Conservation (phyloP, 108 stramenopile species). For the Pseudonitzschia multistriata region DNA sequence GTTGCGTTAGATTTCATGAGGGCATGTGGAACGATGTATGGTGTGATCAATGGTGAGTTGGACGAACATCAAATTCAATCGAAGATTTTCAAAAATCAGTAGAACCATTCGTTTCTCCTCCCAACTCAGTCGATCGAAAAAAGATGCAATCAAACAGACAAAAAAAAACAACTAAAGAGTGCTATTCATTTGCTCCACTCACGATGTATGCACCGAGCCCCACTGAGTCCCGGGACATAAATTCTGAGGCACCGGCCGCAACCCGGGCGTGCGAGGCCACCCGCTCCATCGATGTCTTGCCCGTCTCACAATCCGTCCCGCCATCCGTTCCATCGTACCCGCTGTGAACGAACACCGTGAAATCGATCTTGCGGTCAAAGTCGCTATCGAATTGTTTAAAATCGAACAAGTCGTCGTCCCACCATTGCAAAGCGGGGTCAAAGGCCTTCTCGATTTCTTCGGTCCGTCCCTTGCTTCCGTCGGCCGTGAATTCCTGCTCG, state of each 20-base stretch:
- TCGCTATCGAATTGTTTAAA: constrained; percentile 11
- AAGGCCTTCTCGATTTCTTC: constrained; percentile 15
- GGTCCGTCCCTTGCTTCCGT: constrained; percentile 19
- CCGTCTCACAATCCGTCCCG: constrained; percentile 38
- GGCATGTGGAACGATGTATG: too few species aligned
- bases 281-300: constrained; percentile 11
- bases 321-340: constrained; percentile 38
- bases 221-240: constrained; percentile 9
- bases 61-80: too few species aligned
- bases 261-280: constrained; percentile 28
- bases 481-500: constrained; percentile 13
- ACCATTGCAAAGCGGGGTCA: constrained; percentile 9
- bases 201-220: constrained; percentile 15
- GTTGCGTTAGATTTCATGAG: too few species aligned
- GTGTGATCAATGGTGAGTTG: too few species aligned
- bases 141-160: too few species aligned
- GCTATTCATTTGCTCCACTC: neutral
- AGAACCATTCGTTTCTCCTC: too few species aligned
- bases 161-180: too few species aligned
- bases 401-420: constrained; percentile 8
- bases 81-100: too few species aligned
- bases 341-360: constrained; percentile 22
- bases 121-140: too few species aligned
- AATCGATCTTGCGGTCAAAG: constrained; percentile 14
- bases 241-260: constrained; percentile 2